Evolutionary conservation across 345 rosid genomes (phyloP), one percentile per base, ranked within the genome.

Genomic region (Passiflora organensis): DNA sequence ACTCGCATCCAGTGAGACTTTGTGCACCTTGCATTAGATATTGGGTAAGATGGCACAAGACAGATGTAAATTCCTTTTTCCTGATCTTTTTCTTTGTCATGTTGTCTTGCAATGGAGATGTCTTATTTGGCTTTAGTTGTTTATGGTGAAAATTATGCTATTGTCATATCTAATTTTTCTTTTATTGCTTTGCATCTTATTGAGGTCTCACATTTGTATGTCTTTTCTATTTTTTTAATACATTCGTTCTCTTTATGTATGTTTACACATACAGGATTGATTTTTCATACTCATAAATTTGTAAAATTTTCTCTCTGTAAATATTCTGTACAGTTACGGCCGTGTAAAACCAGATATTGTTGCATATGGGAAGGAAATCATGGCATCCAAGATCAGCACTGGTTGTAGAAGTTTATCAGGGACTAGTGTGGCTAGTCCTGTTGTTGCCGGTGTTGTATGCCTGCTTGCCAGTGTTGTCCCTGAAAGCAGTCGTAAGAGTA

Each of bases 381-480:
- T 82, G 89, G 98, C 95, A 46, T 88, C 95, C 61, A 91, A 91
- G 75, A 91, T 91, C 54, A 91, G 90, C 64, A 81, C 96, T 46
- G 98, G 96, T 20, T 91, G 98, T 74, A 88, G 86, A 81, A 86
- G 95, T 71, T 81, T 91, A 71, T 91, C 98, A 34, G 98, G 98
- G 48, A 91, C 98, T 63, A 91, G 98, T 45, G 96, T 88, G 63
- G 98, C 96, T 18, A 91, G 98, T 74, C 98, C 98, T 72, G 98
- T 91, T 59, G 98, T 93, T 69, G 99, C 99, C 71, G 99, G 99
- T 70, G 87, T 82, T 46, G 96, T 93, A 18, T 93, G 99, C 73
- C 80, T 93, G 48, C 96, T 93, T 61, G 87, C 83, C 53, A 93
- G 99, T 78, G 67, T 84, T 58, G 73, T 89, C 71, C 96, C 96